Base-by-base conservation (phyloP, 331 rosid species). In the Rhamnella rubrinervis region DNA sequence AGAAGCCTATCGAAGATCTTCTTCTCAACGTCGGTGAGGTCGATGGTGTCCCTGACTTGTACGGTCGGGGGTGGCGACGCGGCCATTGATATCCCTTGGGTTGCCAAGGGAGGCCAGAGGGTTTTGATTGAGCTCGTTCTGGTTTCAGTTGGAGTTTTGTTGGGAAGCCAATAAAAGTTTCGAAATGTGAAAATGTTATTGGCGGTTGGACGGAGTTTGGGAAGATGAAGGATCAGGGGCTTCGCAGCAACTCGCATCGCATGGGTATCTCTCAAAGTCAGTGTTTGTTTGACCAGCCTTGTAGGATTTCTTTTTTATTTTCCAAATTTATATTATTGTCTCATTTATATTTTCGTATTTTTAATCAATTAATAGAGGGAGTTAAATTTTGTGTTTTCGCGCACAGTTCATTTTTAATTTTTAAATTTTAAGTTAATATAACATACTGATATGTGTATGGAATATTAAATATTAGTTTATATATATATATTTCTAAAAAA, bases 1-100 rank as follows among this genome's bases (percentile, higher is more conserved):
- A 84, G 85, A 70, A 93, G 97, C 62, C 91, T 71, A 7, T 87
- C 80, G 55, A 93, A 93, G 47, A 93, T 93, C 63, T 70, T 78
- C 75, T 74, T 71, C 85, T 93, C 97, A n/a, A 19, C 17, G 51
- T 76, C 74, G 55, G 96, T 85, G 61, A 85, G 89, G 37, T 85
- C 80, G 51, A 91, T 85, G 38, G 35, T 85, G 57, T 91, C 97
- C 66, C 79, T 81, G 14, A 82, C 88, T 37, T 63, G 87, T 58
- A 76, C 63, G 10, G 66, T 49, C 18, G 78, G 72, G 4, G 80
- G 68, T 0, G 83, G 69, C 21, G 56, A 3, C 4, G 71, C 31
- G 40, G 79, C 52, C 53, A 81, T 79, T 16, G 85, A 39, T 58
- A 84, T 80, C n/a, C 83, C 49, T 66, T 76, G 65, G 72, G 60